These are phyloP conservation scores for Leavenworthia alabamica DNA, from an alignment of 345 rosid genomes.

Conservation along the genomic window DNA sequence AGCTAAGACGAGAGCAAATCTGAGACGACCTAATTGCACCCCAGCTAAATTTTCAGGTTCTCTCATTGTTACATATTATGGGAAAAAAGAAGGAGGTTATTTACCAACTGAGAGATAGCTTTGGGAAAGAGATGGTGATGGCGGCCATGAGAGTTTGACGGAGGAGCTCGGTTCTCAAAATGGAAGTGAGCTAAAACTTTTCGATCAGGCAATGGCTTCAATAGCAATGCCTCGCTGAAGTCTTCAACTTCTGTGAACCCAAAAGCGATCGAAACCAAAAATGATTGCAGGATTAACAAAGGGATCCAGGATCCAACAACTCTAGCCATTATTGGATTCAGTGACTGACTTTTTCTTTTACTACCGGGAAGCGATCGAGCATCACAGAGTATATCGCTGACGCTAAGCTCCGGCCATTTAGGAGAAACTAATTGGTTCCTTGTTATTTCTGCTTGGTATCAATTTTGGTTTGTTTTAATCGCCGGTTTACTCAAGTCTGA, in stretches of 20 bases:
- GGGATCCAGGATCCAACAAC: conserved; percentile 11
- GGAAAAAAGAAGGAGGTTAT: neutral
- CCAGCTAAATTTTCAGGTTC: neutral
- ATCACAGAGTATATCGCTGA: conserved; percentile 11
- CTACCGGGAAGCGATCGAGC: conserved; percentile 11
- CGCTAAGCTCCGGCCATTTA: conserved; percentile 23
- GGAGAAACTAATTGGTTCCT: neutral
- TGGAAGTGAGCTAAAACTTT: conserved; percentile 82
- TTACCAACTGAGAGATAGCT: conserved; percentile 89
- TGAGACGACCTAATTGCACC: conserved; percentile 2
- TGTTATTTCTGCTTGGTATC: neutral
- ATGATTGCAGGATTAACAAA: conserved; percentile 16
- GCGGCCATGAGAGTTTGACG: conserved; percentile 59
- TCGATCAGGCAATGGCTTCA: conserved; percentile 84
- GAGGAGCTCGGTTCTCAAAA: conserved; percentile 60
- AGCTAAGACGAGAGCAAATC: neutral
- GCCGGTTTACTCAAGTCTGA: neutral
- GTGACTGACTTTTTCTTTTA: neutral
- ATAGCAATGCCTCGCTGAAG: conserved; percentile 60
- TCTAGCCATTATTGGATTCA: conserved; percentile 13
- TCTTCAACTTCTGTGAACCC: conserved; percentile 52
- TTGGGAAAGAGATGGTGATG: conserved; percentile 97
- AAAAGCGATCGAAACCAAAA: conserved; percentile 17
- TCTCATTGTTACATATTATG: neutral
- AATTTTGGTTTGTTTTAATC: neutral